These are phyloP conservation scores for Paxillus involutus DNA, from an alignment of 768 basidiomycete species.

Conservation along the genomic window DNA sequence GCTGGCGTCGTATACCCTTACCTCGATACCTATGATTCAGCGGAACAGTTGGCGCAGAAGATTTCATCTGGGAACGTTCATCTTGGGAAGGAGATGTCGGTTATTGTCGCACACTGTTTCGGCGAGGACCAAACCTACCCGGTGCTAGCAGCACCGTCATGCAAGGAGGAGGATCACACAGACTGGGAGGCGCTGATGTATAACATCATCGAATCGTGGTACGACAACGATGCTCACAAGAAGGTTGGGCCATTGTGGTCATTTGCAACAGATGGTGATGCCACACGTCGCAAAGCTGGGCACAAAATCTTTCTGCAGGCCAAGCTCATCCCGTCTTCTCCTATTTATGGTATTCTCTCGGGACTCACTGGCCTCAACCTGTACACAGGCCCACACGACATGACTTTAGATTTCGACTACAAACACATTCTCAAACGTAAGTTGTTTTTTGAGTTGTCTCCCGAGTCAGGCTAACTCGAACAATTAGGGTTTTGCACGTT, in stretches of 20 bases:
- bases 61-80: neutral
- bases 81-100: neutral
- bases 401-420: conserved; percentile 16
- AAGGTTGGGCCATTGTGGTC: conserved; percentile 13
- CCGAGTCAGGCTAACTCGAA: neutral
- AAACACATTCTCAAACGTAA: conserved; percentile 19
- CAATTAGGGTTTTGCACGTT: conserved; percentile 11
- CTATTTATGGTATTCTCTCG: conserved; percentile 2
- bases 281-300: conserved; percentile 4
- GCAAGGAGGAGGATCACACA: conserved; percentile 3
- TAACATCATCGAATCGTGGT: no score
- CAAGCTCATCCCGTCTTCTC: neutral
- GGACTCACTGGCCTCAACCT: conserved; percentile 14
- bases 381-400: no score
- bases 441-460: neutral
- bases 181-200: no score
- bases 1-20: no score
- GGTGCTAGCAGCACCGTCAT: conserved; percentile 8
- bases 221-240: neutral
- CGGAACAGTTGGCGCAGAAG: neutral
- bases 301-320: conserved; percentile 1
- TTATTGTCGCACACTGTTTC: conserved; percentile 5
- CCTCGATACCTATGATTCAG: conserved; percentile 2
- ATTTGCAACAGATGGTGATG: conserved; percentile 18
- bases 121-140: conserved; percentile 3